These are phyloP conservation scores for Ilyonectria robusta DNA, from an alignment of 2,329 filamentous ascomycete genomes.

Conservation along the genomic window DNA sequence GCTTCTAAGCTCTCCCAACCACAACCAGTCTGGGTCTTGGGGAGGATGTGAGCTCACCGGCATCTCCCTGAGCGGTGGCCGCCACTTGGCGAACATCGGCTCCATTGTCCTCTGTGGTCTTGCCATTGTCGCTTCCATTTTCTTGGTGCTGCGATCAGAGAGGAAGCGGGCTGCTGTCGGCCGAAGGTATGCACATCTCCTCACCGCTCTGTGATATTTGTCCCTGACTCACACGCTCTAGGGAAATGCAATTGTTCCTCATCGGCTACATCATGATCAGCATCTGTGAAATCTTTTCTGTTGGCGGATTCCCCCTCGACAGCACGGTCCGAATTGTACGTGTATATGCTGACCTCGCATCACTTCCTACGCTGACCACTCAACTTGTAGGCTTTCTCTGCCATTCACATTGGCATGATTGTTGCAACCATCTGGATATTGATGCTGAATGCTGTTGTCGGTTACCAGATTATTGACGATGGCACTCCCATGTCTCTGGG, in stretches of 20 bases:
- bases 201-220: background rate
- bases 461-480: constrained; percentile 94
- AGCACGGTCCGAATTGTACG: constrained; percentile 79
- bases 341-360: constrained; percentile 33
- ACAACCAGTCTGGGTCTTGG: constrained; percentile 73
- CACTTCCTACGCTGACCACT: constrained; percentile 37
- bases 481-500: constrained; percentile 88
- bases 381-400: constrained; percentile 80
- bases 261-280: constrained; percentile 87
- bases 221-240: constrained; percentile 54
- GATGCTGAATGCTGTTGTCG: constrained; percentile 91
- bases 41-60: constrained; percentile 82
- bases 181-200: constrained; percentile 74
- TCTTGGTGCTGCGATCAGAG: constrained; percentile 85
- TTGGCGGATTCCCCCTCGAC: constrained; percentile 87
- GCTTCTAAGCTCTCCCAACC: constrained; percentile 70
- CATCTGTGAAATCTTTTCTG: constrained; percentile 96
- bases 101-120: constrained; percentile 87
- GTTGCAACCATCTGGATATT: constrained; percentile 91
- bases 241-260: constrained; percentile 97
- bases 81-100: constrained; percentile 87
- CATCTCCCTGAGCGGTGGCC: constrained; percentile 76
- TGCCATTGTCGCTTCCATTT: constrained; percentile 77
- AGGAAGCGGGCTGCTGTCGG: constrained; percentile 95
- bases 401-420: constrained; percentile 91